Conservation (phyloP, 805 yeast species). For the Yarrowia osloensis region DNA sequence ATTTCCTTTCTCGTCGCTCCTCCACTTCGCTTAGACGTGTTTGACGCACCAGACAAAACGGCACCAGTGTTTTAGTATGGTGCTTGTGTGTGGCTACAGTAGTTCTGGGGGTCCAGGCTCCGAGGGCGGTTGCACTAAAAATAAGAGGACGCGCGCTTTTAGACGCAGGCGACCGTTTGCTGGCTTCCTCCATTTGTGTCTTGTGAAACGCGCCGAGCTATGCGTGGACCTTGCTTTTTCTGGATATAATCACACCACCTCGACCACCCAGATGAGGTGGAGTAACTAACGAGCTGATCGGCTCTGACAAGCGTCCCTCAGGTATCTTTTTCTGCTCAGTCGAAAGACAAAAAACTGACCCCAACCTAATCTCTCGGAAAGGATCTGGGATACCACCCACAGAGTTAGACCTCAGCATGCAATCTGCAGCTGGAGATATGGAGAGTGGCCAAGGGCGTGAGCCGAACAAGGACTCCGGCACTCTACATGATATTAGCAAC, state of each 20-base stretch:
- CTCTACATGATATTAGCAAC: not conserved
- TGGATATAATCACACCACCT: not conserved
- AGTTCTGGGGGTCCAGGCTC: not conserved
- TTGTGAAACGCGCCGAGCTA: not conserved
- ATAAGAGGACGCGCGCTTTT: not conserved
- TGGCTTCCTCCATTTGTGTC: not conserved
- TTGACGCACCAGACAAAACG: not conserved
- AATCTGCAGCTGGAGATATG: not conserved
- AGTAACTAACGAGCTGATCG: not conserved
- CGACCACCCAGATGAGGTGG: not conserved
- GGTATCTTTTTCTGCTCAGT: too few species aligned
- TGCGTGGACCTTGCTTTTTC: not conserved
- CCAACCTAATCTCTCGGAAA: constrained; percentile 20
- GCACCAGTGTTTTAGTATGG: not conserved
- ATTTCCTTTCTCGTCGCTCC: not conserved
- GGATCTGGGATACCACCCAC: constrained; percentile 12
- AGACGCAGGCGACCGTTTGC: not conserved
- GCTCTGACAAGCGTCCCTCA: too few species aligned
- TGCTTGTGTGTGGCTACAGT: not conserved
- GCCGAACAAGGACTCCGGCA: not conserved
- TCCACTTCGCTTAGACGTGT: constrained; percentile 13
- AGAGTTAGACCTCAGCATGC: constrained; percentile 10
- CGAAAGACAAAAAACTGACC: not conserved
- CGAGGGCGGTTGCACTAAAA: not conserved
- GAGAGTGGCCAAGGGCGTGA: not conserved